Evolutionary conservation across 2,329 filamentous ascomycete species (phyloP).

Genomic region (Exophiala calicioides): DNA sequence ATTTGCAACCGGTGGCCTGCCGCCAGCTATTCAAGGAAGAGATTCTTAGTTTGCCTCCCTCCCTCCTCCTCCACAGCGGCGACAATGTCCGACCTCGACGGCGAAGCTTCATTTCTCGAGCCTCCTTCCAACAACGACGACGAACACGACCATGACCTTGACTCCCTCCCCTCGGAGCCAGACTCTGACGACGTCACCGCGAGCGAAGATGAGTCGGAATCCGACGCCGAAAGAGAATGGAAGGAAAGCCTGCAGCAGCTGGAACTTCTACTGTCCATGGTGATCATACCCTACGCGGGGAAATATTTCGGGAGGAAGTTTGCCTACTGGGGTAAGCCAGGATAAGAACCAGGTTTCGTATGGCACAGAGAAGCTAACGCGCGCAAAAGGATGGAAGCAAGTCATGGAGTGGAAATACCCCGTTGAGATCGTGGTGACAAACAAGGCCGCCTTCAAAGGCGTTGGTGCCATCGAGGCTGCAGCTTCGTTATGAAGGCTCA

Average conservation of each 20-base stretch:
- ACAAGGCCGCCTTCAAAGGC: conserved; percentile 64
- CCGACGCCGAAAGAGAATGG: conserved; percentile 94
- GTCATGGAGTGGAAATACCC: conserved; percentile 95
- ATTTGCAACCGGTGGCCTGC: background rate
- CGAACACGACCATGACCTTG: conserved; percentile 45
- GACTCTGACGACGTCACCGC: conserved; percentile 53
- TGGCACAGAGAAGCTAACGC: conserved; percentile 2
- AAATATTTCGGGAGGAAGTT: conserved; percentile 95
- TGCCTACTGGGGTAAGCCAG: conserved; percentile 81
- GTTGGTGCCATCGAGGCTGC: conserved; percentile 62
- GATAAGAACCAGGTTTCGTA: background rate
- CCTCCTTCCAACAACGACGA: conserved; percentile 33
- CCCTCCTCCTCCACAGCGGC: conserved; percentile 1
- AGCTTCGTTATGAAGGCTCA: conserved; percentile 38
- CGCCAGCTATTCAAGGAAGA: conserved; percentile 2
- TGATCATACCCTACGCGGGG: conserved; percentile 87
- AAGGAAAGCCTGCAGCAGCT: conserved; percentile 90
- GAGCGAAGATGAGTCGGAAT: conserved; percentile 61
- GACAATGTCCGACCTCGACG: conserved; percentile 24
- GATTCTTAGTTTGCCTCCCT: no score
- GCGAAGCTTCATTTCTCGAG: conserved; percentile 36
- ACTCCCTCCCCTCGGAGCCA: conserved; percentile 47
- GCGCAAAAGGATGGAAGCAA: conserved; percentile 73
- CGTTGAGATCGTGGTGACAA: conserved; percentile 68
- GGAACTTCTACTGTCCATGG: conserved; percentile 90